Evolutionary conservation across 352 stramenopile genomes (phyloP).

Genomic region (Phytopythium mirpurense): DNA sequence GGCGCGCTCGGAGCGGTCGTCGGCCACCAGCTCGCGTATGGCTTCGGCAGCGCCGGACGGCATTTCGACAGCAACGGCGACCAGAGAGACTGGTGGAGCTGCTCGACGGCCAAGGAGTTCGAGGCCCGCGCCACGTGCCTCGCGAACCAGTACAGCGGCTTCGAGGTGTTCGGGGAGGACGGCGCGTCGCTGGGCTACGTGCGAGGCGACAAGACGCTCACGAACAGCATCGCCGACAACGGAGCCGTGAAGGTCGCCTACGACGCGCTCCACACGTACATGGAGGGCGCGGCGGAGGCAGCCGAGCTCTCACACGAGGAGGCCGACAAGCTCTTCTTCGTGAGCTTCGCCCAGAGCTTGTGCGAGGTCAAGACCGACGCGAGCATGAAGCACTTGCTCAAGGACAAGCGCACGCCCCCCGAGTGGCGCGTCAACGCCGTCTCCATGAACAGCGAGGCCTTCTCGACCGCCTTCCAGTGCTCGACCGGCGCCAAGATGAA

Average conservation of each 20-base stretch:
- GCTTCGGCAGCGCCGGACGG: constrained; percentile 89
- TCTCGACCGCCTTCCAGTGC: constrained; percentile 48
- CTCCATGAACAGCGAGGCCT: constrained; percentile 54
- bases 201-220: constrained; percentile 54
- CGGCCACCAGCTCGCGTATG: constrained; percentile 93
- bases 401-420: constrained; percentile 20
- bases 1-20: constrained; percentile 88
- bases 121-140: constrained; percentile 47
- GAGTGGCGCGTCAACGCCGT: constrained; percentile 62
- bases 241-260: constrained; percentile 52
- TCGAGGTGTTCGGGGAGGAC: constrained; percentile 26
- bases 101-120: constrained; percentile 66
- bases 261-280: constrained; percentile 22
- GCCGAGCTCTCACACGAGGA: constrained; percentile 9
- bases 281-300: constrained; percentile 14
- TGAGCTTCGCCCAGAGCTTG: constrained; percentile 59
- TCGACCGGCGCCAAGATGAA: constrained; percentile 34
- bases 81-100: constrained; percentile 89
- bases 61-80: constrained; percentile 86
- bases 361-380: constrained; percentile 48
- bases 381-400: constrained; percentile 5
- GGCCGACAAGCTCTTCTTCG: constrained; percentile 56
- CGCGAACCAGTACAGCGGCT: constrained; percentile 43
- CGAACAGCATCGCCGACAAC: constrained; percentile 78
- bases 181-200: constrained; percentile 33